Evolutionary conservation across 2,329 filamentous ascomycete species (phyloP), one percentile per base, ranked within the genome.

Genomic region (Hymenoscyphus salicellus): DNA sequence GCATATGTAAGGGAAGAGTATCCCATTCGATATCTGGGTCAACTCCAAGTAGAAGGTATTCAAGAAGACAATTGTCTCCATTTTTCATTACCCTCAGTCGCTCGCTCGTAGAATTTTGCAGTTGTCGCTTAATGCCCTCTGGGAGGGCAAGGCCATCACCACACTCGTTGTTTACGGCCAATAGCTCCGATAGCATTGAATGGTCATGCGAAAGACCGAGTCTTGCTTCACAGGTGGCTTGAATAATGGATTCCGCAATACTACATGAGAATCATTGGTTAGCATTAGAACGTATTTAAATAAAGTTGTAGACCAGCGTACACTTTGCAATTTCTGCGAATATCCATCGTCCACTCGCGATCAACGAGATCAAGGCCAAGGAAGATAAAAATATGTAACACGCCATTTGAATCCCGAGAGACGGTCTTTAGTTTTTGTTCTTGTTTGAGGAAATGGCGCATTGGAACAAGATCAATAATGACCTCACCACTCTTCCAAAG

Each of bases 21-120:
- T 72, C 69, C 70, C 70, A 72, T 23, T 69, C 63, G 7, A 62
- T 61, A 56, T 72, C 70, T 52, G 59, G 58, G 60, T 72, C 69
- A 11, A 69, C 41, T 16, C 68, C 69, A 3, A 72, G 64, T n/a
- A 67, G 57, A 26, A 66, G 57, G 55, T 69, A 63, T 6, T 55
- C 56, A n/a, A 72, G 64, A 20, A 67, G 41, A 17, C 52, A 61
- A 55, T 55, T 55, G 23, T 71, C 68, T 23, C 55, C 58, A 17
- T 43, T 58, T 26, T 64, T 55, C 3, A 69, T 41, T 32, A 67
- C 58, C n/a, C 65, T 64, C 17, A 57, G 23, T 17, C 67, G 63
- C 58, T 70, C 65, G 26, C 62, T 56, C 10, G 55, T 23, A 3
- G 62, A 69, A 11, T 63, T 64, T 52, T 68, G 62, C 16, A 71